Evolutionary conservation across 164 flowering plant genomes (phyloP).

Genomic region (Piper betle): DNA sequence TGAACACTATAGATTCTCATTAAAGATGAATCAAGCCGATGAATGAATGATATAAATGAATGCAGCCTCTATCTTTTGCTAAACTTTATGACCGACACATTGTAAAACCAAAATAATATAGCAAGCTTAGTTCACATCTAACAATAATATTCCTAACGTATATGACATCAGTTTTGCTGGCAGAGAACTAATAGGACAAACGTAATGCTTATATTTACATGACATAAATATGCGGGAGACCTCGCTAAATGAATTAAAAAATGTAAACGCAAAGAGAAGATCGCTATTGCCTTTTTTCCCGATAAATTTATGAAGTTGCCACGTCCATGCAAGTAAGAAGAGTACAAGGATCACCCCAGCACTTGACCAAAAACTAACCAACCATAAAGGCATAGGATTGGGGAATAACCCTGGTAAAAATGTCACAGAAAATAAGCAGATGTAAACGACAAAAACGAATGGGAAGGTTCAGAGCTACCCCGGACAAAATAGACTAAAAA

Average conservation of each 20-base stretch:
- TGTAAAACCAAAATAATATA: neutral
- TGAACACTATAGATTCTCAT: too few relatives aligned
- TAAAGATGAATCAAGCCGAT: too few relatives aligned
- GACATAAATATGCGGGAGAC: constrained; percentile 11
- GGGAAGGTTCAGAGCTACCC: neutral
- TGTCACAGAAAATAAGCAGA: neutral
- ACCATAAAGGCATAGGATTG: constrained; percentile 70
- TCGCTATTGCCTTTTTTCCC: constrained; percentile 40
- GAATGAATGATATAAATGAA: too few relatives aligned
- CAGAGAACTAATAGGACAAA: constrained; percentile 22
- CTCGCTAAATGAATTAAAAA: constrained; percentile 6
- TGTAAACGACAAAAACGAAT: neutral
- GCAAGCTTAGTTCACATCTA: too few relatives aligned
- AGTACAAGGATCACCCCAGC: constrained; percentile 32
- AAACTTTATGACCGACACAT: too few relatives aligned
- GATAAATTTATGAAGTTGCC: constrained; percentile 51
- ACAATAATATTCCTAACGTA: too few relatives aligned
- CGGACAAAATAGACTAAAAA: neutral
- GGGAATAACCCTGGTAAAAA: constrained; percentile 62
- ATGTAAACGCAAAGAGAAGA: constrained; percentile 1
- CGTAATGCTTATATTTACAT: constrained; percentile 35
- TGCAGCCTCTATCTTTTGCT: too few relatives aligned
- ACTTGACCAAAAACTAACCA: constrained; percentile 59
- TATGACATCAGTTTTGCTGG: too few relatives aligned
- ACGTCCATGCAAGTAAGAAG: constrained; percentile 61